Percentiles rank a stretch among this genome's conserved stretches.
Conservation (phyloP, 1,284 basidiomycete genomes). For the Ceraceosorus bombacis region DNA sequence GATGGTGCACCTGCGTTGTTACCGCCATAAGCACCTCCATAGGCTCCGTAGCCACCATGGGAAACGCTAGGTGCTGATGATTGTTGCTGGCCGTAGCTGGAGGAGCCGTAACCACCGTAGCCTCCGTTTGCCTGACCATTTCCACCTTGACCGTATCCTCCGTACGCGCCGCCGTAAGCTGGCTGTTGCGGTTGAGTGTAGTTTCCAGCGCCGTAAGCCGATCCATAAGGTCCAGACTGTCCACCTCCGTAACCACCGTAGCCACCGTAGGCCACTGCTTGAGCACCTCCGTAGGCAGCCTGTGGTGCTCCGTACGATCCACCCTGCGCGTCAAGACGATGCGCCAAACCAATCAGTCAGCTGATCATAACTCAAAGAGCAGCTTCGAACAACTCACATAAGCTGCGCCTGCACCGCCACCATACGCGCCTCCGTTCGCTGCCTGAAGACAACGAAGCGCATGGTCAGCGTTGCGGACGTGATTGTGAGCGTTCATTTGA, state of each 20-base stretch:
- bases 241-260: neutral
- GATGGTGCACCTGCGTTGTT: neutral
- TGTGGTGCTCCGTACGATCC: no score
- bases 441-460: no score
- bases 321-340: no score
- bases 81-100: constrained; percentile 9
- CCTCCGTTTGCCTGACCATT: constrained; percentile 5
- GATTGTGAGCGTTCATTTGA: no score
- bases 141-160: constrained; percentile 17
- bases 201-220: constrained; percentile 18
- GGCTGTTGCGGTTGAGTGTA: constrained; percentile 8
- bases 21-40: constrained; percentile 5
- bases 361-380: no score
- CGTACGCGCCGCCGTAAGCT: constrained; percentile 14
- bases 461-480: no score
- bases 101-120: constrained; percentile 19
- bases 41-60: constrained; percentile 26
- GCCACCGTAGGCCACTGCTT: constrained; percentile 1
- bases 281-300: constrained; percentile 1
- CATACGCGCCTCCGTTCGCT: no score
- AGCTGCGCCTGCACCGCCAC: no score
- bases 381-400: no score
- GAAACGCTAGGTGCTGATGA: constrained; percentile 2
- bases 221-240: constrained; percentile 6
- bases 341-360: no score